Evolutionary conservation across 352 stramenopile genomes (phyloP), one percentile per base, ranked within the genome.

Genomic region (Pythium periplocum): DNA sequence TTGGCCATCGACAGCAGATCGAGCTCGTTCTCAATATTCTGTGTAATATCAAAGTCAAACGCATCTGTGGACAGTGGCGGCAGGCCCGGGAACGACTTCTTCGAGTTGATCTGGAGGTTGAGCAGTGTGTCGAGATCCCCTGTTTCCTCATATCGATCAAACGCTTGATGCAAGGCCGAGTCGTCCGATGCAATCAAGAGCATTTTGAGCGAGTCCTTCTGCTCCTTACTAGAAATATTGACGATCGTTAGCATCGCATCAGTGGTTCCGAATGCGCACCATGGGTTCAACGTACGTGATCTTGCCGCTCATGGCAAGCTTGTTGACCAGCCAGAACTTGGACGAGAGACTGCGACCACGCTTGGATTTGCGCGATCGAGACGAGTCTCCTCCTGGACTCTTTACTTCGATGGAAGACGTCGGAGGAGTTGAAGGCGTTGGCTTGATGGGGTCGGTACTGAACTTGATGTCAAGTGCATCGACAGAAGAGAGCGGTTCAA

Each of bases 291-390:
- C 72, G 35, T 56, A 84, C 73, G 61, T 78, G 68, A 92, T 92
- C 66, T 86, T 87, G 37, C 82, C 82, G 55, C 73, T 88, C 38
- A 76, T 68, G 8, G 82, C 82, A 43, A 92, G 72, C 43, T 87
- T 90, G 71, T 92, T 90, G 36, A 92, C 75, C 38, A 90, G 82
- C 82, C 77, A 90, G 45, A 89, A 92, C 64, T 92, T 92, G 64
- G 78, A 90, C 58, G 82, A 92, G 8, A 92, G 64, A 37, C 79
- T 90, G 30, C 82, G 76, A 43, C 69, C 73, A 10, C 82, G 74
- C 53, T 89, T 92, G 5, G 75, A 56, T 53, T 87, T 87, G 45
- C 75, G 74, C 6, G 68, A 83, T 4, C 49, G 30, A 7, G 51
- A 48, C 1, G 58, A 48, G 35, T 59, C 45, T 2, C 46, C 44